These are phyloP conservation scores for Dillenia suffruticosa DNA, from an alignment of 164 flowering plant species.

Conservation along the genomic window DNA sequence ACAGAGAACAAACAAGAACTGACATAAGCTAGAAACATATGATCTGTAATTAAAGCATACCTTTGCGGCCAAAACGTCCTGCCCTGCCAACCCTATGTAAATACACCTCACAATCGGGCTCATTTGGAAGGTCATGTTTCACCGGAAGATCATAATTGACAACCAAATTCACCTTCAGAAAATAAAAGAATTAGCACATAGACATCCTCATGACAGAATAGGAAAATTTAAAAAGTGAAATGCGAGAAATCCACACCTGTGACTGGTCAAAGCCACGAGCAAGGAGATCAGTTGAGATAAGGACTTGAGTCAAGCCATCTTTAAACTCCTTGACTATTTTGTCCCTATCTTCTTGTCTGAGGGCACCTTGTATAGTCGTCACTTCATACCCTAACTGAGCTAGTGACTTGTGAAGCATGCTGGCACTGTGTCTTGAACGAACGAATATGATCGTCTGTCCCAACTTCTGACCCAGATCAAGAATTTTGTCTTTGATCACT, in stretches of 20 bases:
- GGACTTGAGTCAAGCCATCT: constrained; percentile 83
- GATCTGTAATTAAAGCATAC: constrained; percentile 26
- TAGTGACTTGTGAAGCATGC: constrained; percentile 50
- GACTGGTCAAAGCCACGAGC: constrained; percentile 97
- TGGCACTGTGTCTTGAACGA: constrained; percentile 52
- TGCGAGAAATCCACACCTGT: constrained; percentile 40
- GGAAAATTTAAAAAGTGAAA: background rate
- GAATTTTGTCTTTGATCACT: constrained; percentile 65
- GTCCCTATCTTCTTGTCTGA: constrained; percentile 63
- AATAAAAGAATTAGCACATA: constrained; percentile 6
- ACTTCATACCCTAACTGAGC: constrained; percentile 60
- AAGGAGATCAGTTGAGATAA: constrained; percentile 89
- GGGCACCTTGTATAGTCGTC: constrained; percentile 79
- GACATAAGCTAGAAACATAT: no score
- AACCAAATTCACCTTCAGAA: constrained; percentile 72
- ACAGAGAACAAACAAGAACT: background rate
- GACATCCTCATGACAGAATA: constrained; percentile 1
- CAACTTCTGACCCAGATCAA: constrained; percentile 69
- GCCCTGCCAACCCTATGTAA: constrained; percentile 93
- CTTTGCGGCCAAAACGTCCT: constrained; percentile 98
- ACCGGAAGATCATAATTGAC: constrained; percentile 70
- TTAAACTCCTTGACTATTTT: constrained; percentile 85
- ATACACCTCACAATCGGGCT: constrained; percentile 89
- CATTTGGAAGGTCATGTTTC: constrained; percentile 30
- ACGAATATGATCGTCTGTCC: constrained; percentile 96